Evolutionary conservation across 345 rosid species (phyloP), one percentile per base, ranked within the genome.

Genomic region (Chamaenerion angustifolium): DNA sequence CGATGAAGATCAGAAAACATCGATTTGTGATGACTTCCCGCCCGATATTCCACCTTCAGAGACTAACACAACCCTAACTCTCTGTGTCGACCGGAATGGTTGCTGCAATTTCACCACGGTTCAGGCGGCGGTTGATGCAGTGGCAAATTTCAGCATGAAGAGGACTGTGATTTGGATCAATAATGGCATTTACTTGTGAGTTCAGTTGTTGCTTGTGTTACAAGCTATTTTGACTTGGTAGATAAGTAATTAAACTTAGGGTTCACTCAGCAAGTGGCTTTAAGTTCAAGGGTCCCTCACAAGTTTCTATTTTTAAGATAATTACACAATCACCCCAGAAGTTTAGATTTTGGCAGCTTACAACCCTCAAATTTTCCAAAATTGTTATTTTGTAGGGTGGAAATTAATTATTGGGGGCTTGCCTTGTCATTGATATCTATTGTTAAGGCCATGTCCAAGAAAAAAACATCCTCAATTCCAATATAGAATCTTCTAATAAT

Each of bases 91-190:
- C 52, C 60, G 60, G 43, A 81, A 83, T 0, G 95, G 95, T 0
- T 83, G 95, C 16, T 90, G 98, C 46, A 86, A 86, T 54, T 90
- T 86, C 72, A 86, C 92, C 2, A 71, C 83, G 3, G 79, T 90
- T 54, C 98, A 90, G 59, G 63, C 87, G 0, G 94, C 98, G 8
- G 71, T 90, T 2, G 88, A 86, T 57, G 73, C 83, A 0, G 69
- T 72, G 0, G 75, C 64, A 1, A 81, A 73, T 64, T 69, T 56
- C 18, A 83, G 82, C 71, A 65, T 43, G 67, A 81, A 66, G 66
- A 73, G 84, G 55, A 83, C 66, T 42, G 65, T 90, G 12, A 64
- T 86, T 10, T 81, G 94, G 85, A 86, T 90, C 14, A 83, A 90
- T 63, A 68, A 86, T 48, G 98, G 95, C 67, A 62, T 86, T 57